Conservation (phyloP, 1,284 basidiomycete genomes). For the Melampsora larici-populina region DNA sequence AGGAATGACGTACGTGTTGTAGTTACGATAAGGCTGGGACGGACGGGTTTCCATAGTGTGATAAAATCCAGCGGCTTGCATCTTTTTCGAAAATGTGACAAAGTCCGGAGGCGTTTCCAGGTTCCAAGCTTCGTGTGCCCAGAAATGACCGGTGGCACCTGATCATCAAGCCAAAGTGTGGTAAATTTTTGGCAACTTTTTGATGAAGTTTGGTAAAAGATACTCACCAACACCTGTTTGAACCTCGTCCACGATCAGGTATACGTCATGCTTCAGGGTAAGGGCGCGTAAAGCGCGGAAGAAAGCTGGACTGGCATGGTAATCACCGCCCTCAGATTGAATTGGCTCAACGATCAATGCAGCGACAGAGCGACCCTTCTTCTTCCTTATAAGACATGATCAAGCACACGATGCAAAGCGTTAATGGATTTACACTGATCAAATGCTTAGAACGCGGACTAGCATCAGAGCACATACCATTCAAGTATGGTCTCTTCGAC, state of each 20-base stretch:
- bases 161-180: not conserved
- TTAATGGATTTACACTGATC: not conserved
- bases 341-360: constrained; percentile 62
- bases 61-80: constrained; percentile 59
- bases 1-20: constrained; percentile 45
- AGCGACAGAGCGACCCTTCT: constrained; percentile 56
- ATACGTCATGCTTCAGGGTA: constrained; percentile 58
- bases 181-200: no score
- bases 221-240: constrained; percentile 58
- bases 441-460: not conserved
- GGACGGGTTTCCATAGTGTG: constrained; percentile 59
- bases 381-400: constrained; percentile 51
- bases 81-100: constrained; percentile 60
- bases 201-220: not conserved
- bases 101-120: constrained; percentile 58
- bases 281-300: constrained; percentile 58
- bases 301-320: constrained; percentile 59
- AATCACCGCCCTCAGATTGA: constrained; percentile 60
- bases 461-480: constrained; percentile 19
- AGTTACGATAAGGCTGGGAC: constrained; percentile 58
- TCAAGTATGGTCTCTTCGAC: constrained; percentile 55
- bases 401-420: not conserved
- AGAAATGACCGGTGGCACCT: constrained; percentile 60
- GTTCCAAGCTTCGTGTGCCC: constrained; percentile 62
- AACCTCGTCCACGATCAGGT: constrained; percentile 60